These are phyloP conservation scores for Straminergon stramineum DNA, from an alignment of 225 moss, liverwort and hornwort genomes.

Conservation along the genomic window DNA sequence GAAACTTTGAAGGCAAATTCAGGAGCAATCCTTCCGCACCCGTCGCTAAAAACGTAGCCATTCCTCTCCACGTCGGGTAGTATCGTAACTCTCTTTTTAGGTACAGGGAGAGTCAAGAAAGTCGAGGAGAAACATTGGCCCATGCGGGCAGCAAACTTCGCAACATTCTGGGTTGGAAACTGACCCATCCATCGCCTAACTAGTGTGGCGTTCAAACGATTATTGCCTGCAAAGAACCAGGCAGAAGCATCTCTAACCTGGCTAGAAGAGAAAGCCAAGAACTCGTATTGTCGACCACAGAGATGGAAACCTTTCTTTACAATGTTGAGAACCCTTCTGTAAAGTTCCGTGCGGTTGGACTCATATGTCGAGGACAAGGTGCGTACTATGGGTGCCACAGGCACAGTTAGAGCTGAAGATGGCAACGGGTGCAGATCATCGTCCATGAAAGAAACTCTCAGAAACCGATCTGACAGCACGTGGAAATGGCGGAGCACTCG, in stretches of 20 bases:
- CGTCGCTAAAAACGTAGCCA: constrained; percentile 70
- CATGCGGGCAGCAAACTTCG: constrained; percentile 83
- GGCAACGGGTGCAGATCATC: constrained; percentile 40
- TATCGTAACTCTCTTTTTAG: not conserved
- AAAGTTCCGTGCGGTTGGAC: constrained; percentile 36
- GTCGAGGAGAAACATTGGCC: constrained; percentile 94
- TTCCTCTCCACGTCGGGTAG: constrained; percentile 48
- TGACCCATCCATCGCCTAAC: constrained; percentile 86
- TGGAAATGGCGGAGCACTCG: constrained; percentile 65
- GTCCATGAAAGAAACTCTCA: constrained; percentile 77
- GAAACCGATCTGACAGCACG: constrained; percentile 45
- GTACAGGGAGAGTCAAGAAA: constrained; percentile 35
- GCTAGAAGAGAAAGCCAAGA: constrained; percentile 70
- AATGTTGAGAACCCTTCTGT: constrained; percentile 24
- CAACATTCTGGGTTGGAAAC: constrained; percentile 63
- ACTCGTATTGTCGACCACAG: constrained; percentile 55
- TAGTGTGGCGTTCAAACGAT: not conserved
- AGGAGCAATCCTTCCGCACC: constrained; percentile 69
- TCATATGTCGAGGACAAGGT: not conserved
- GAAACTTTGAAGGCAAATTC: constrained; percentile 54
- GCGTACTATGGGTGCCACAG: constrained; percentile 55
- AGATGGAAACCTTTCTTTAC: constrained; percentile 50
- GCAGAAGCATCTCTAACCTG: constrained; percentile 71
- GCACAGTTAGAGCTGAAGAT: constrained; percentile 38
- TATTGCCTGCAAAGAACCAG: constrained; percentile 72